Percentiles rank a stretch among this genome's conserved stretches.
phyloP scores from a whole-genome alignment of 2,329 filamentous ascomycete species.

The Seiridium unicorne region DNA sequence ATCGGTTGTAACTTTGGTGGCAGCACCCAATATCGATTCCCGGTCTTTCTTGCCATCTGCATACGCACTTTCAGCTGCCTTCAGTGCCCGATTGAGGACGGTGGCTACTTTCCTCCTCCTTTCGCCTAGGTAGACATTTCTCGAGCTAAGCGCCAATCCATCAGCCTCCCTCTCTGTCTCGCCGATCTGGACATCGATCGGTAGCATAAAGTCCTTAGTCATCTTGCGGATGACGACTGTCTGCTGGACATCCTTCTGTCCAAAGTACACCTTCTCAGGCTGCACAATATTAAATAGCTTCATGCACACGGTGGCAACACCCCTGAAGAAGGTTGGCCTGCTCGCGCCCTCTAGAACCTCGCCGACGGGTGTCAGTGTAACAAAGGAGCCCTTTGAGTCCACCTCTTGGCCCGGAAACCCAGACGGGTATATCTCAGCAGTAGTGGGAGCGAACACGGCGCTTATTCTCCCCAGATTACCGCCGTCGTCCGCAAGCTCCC shows the following conservation, averaged over 20 bases:
- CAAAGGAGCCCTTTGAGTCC: conserved; percentile 80
- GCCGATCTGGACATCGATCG: conserved; percentile 71
- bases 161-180: conserved; percentile 75
- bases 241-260: conserved; percentile 97
- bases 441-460: conserved; percentile 84
- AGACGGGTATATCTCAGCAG: conserved; percentile 82
- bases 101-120: conserved; percentile 70
- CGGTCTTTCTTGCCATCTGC: conserved; percentile 50
- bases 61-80: conserved; percentile 69
- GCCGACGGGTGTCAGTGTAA: conserved; percentile 83
- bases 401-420: conserved; percentile 71
- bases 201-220: conserved; percentile 83
- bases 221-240: conserved; percentile 85
- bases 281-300: conserved; percentile 84
- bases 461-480: conserved; percentile 66
- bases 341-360: conserved; percentile 80
- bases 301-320: conserved; percentile 94
- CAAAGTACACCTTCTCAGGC: conserved; percentile 83
- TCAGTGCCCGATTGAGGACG: conserved; percentile 69
- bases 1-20: conserved; percentile 56
- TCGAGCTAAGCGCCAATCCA: conserved; percentile 85
- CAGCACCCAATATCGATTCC: conserved; percentile 69
- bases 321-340: conserved; percentile 91
- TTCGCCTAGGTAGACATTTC: conserved; percentile 87
- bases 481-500: conserved; percentile 64